These are phyloP conservation scores for Boletus rufocinnamomeus DNA, from an alignment of 768 basidiomycete species.

Conservation along the genomic window DNA sequence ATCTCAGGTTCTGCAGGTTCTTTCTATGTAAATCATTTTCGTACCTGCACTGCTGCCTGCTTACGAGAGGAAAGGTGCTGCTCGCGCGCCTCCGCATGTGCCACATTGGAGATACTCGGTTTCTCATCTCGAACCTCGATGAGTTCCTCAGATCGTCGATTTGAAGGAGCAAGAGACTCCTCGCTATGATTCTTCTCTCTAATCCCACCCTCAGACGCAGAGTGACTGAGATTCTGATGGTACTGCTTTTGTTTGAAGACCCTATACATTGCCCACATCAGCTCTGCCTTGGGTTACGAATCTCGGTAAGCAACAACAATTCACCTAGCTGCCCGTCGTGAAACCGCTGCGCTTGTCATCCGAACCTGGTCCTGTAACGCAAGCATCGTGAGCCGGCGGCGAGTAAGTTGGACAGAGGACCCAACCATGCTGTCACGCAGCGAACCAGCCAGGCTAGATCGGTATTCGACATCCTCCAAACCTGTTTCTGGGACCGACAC, in stretches of 20 bases:
- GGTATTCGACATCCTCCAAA: constrained; percentile 6
- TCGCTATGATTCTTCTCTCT: background rate
- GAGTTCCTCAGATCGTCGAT: background rate
- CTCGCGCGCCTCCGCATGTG: no score
- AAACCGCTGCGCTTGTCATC: background rate
- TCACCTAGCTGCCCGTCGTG: background rate
- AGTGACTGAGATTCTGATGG: background rate
- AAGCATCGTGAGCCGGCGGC: no score
- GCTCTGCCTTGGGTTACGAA: background rate
- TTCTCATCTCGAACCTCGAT: background rate
- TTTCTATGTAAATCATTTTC: background rate
- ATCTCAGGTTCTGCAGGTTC: background rate
- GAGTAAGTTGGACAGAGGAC: background rate
- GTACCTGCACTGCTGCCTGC: background rate
- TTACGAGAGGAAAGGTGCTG: background rate
- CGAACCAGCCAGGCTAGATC: constrained; percentile 5
- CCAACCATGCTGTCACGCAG: background rate
- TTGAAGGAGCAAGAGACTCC: background rate
- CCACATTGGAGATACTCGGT: background rate
- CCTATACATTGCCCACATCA: background rate
- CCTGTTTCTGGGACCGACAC: constrained; percentile 12
- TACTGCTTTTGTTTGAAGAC: background rate
- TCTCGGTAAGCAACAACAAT: background rate
- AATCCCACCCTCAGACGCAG: no score
- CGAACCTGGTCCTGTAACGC: constrained; percentile 1